A percentile compares a stretch with the other conserved stretches of the same genome.
phyloP scores from a whole-genome alignment of 2,329 filamentous ascomycete species.

The Pezicula carpinea region DNA sequence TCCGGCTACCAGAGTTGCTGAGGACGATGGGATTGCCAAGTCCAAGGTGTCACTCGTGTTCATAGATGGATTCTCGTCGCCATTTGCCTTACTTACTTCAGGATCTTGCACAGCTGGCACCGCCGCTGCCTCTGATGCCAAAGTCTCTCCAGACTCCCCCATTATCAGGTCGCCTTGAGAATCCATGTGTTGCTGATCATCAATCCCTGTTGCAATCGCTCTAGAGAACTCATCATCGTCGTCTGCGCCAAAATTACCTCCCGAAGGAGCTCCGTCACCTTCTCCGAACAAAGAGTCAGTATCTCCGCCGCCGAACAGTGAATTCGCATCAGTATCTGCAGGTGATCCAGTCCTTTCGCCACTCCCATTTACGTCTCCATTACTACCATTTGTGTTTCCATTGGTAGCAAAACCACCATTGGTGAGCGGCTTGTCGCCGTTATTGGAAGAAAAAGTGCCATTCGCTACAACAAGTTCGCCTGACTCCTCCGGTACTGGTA shows the following conservation, averaged over 20 bases:
- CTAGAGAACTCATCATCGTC: conserved; percentile 80
- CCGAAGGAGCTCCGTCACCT: conserved; percentile 42
- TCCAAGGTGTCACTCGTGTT: conserved; percentile 5
- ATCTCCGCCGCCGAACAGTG: conserved; percentile 72
- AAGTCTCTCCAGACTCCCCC: conserved; percentile 11
- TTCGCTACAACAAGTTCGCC: conserved; percentile 52
- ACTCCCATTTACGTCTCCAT: conserved; percentile 32
- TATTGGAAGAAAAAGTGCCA: conserved; percentile 75
- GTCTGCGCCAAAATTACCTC: conserved; percentile 65
- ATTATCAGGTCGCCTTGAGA: conserved; percentile 24
- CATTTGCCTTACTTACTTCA: conserved; percentile 10
- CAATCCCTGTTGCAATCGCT: conserved; percentile 54
- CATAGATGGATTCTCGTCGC: conserved; percentile 1
- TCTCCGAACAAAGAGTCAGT: conserved; percentile 87
- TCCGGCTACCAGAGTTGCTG: conserved; percentile 23
- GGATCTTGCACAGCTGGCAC: conserved; percentile 11
- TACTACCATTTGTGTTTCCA: conserved; percentile 31
- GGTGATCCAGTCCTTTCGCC: conserved; percentile 49
- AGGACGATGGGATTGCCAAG: conserved; percentile 3
- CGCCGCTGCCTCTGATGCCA: neutral
- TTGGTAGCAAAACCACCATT: conserved; percentile 40
- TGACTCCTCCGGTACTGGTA: conserved; percentile 71
- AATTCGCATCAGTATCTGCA: conserved; percentile 52
- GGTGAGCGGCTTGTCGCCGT: conserved; percentile 49
- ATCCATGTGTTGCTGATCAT: conserved; percentile 19